These are phyloP conservation scores for Crucihimalaya himalaica DNA, from an alignment of 345 rosid species.

Conservation along the genomic window DNA sequence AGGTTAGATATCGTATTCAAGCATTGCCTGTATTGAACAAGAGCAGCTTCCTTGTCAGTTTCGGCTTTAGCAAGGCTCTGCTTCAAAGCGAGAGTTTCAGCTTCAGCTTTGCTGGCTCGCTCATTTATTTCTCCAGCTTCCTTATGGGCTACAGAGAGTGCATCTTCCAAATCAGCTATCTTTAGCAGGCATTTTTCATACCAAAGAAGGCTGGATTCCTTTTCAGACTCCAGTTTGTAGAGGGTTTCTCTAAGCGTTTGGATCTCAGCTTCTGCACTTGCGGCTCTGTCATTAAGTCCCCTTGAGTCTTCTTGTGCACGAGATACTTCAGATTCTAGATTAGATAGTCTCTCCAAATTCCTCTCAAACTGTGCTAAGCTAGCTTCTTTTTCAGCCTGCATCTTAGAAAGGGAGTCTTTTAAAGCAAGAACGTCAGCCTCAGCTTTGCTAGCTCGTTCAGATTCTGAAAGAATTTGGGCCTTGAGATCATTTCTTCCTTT, in stretches of 20 bases:
- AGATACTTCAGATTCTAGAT: conserved; percentile 65
- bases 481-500: conserved; percentile 44
- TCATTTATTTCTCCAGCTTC: conserved; percentile 56
- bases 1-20: conserved; percentile 55
- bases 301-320: conserved; percentile 62
- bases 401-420: conserved; percentile 66
- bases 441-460: conserved; percentile 60
- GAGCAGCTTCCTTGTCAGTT: conserved; percentile 64
- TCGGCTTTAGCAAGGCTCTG: conserved; percentile 54
- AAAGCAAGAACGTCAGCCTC: conserved; percentile 70
- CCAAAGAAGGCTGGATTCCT: conserved; percentile 58
- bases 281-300: conserved; percentile 60
- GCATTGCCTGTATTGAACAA: conserved; percentile 52
- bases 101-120: conserved; percentile 64
- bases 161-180: conserved; percentile 60
- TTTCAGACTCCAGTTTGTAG: conserved; percentile 59
- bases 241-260: conserved; percentile 60
- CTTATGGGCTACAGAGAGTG: conserved; percentile 49
- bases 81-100: conserved; percentile 53
- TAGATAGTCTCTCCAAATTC: conserved; percentile 68
- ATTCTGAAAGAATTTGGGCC: conserved; percentile 63
- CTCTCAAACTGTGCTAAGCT: conserved; percentile 62
- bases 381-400: conserved; percentile 86
- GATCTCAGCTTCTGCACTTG: conserved; percentile 76
- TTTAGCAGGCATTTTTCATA: conserved; percentile 70